Conservation (phyloP, 2,329 filamentous ascomycete species). For the Trichoderma sp. region DNA sequence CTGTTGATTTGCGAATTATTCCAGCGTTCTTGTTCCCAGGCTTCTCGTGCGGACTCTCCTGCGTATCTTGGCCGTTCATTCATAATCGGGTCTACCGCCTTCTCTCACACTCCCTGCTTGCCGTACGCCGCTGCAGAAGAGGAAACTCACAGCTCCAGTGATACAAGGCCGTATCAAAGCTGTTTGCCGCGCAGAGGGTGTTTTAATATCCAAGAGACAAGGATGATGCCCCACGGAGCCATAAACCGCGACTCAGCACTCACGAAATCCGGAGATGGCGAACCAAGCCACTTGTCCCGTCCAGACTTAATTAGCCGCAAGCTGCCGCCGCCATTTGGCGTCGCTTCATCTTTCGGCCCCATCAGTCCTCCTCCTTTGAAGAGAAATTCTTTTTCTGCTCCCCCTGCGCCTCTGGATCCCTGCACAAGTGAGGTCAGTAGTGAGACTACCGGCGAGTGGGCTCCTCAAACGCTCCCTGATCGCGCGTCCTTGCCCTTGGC, state of each 20-base stretch:
- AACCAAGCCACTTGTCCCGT: constrained; percentile 20
- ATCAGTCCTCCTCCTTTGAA: constrained; percentile 40
- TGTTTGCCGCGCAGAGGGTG: constrained; percentile 2
- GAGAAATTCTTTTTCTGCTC: constrained; percentile 29
- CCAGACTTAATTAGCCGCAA: constrained; percentile 21
- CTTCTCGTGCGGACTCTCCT: constrained; percentile 7
- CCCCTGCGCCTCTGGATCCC: constrained; percentile 7
- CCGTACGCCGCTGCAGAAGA: background rate
- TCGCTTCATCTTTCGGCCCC: constrained; percentile 29
- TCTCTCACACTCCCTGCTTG: background rate
- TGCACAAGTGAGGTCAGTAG: background rate
- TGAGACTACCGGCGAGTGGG: background rate
- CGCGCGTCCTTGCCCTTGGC: constrained; percentile 27
- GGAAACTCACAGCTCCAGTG: background rate
- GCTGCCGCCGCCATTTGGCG: constrained; percentile 7
- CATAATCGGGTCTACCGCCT: constrained; percentile 3
- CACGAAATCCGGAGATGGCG: constrained; percentile 11
- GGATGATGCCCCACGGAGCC: constrained; percentile 22
- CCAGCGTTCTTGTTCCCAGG: background rate
- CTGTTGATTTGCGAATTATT: background rate
- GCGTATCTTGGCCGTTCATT: constrained; percentile 4
- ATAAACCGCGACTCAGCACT: constrained; percentile 7
- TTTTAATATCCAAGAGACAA: background rate
- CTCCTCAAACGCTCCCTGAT: constrained; percentile 15
- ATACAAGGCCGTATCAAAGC: background rate